Base-by-base conservation (phyloP, 2,329 filamentous ascomycete species). In the Neopestalotiopsis sp. region DNA sequence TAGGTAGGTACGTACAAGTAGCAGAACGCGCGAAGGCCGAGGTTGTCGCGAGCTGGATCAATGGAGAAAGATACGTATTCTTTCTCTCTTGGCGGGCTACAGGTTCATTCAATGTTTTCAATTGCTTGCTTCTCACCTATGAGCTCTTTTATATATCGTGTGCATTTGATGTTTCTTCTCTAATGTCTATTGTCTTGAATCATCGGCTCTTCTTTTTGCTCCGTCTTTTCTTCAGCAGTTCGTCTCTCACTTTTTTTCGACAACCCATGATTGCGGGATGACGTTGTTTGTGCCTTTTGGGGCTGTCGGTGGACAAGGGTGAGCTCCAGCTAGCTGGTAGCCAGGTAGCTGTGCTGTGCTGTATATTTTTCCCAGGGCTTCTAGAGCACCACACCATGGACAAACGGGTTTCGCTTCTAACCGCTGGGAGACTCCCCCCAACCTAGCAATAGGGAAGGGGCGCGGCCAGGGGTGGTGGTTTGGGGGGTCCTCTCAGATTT, bases 211-310 rank as follows among this genome's bases (percentile, higher is more conserved):
- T 53, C n/a, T 30, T 59, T 30, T 59, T 59, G 57, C 20, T 28
- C 57, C 24, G 30, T 34, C 20, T 14, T 17, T 28, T 10, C 20
- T 7, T 10, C n/a, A 12, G 24, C 57, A 59, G 4, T 13, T 24
- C 13, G 17, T 59, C 12, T 28, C 24, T 59, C 57, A 12, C 30
- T 59, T 38, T 38, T 38, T 38, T 38, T 38, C 34, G 6, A 6
- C 20, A 59, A 30, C 14, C 57, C 59, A 62, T 40, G 59, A 38
- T 45, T 42, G 63, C 49, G 63, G 63, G 63, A 66, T 66, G 63
- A 66, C 63, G 42, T 56, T 24, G 62, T 30, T 53, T 53, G 24
- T 53, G 45, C 45, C 20, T 17, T 28, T 53, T 17, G 45, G 45
- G 10, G 45, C 45, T 53, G 45, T 53, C 17, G 40, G 28, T 34